phyloP scores from a whole-genome alignment of 2,329 filamentous ascomycete genomes.

The Cytospora schulzeri region DNA sequence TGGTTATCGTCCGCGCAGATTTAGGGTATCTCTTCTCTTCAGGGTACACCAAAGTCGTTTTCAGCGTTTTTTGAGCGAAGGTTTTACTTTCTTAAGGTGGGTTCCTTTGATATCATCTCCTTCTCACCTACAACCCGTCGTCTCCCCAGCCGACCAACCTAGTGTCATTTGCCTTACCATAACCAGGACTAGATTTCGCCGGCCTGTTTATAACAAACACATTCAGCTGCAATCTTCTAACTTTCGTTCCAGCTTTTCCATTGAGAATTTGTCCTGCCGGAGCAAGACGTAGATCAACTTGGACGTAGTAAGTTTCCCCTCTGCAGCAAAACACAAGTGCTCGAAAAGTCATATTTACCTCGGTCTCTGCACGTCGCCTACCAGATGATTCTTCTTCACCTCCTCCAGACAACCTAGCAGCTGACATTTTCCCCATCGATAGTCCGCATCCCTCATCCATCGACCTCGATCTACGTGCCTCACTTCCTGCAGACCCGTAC shows the following conservation, averaged over 20 bases:
- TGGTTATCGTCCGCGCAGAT: conserved; percentile 25
- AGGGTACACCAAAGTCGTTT: conserved; percentile 15
- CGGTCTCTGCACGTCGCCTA: not conserved
- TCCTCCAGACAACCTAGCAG: not conserved
- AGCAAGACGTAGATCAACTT: not conserved
- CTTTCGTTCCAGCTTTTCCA: not conserved
- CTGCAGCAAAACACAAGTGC: not conserved
- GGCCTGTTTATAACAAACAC: not conserved
- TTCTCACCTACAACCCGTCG: not conserved
- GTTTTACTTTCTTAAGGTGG: conserved; percentile 23
- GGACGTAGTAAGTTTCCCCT: not conserved
- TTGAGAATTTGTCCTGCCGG: not conserved
- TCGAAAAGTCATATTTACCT: no score
- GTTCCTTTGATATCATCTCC: not conserved
- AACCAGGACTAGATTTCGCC: no score
- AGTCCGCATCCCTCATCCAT: not conserved
- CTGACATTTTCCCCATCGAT: not conserved
- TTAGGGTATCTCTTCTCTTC: conserved; percentile 27
- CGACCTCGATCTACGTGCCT: not conserved
- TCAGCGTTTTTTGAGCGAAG: conserved; percentile 26
- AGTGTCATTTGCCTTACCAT: not conserved
- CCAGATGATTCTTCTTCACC: not conserved
- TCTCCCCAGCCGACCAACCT: not conserved
- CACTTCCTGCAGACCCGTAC: not conserved
- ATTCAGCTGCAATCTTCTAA: not conserved